phyloP scores from a whole-genome alignment of 2,329 filamentous ascomycete species.

The Pseudocercospora fuligena region DNA sequence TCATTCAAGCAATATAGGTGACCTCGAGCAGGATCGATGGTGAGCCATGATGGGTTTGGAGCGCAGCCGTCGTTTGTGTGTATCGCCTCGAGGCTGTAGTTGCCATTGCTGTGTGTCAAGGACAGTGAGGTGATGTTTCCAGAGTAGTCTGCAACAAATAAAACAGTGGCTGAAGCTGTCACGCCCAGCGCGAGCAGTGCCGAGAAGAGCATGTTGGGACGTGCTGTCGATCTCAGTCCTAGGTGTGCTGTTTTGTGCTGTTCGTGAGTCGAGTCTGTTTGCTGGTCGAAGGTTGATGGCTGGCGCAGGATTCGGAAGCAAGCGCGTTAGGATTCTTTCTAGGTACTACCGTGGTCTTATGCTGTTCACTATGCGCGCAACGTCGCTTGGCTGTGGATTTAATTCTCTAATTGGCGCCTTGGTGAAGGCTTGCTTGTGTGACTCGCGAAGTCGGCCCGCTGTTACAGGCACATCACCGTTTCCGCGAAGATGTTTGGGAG shows the following conservation, averaged over 20 bases:
- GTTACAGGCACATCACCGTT: background rate
- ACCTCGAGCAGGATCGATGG: constrained; percentile 56
- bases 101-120: constrained; percentile 37
- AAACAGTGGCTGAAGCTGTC: constrained; percentile 41
- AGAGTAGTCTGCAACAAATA: constrained; percentile 52
- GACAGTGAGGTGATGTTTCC: constrained; percentile 51
- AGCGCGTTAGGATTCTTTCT: background rate
- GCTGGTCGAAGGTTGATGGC: background rate
- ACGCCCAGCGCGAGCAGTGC: constrained; percentile 28
- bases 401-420: constrained; percentile 8
- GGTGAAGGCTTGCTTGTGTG: constrained; percentile 1
- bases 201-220: constrained; percentile 19
- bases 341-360: constrained; percentile 4
- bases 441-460: constrained; percentile 9
- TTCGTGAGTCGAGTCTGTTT: constrained; percentile 7
- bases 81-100: constrained; percentile 50
- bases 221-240: background rate
- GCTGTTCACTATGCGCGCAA: background rate
- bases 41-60: constrained; percentile 64
- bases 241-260: background rate
- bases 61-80: constrained; percentile 57
- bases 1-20: constrained; percentile 67
- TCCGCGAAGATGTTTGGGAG: background rate
- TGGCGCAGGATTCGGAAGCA: background rate
- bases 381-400: background rate